Evolutionary conservation across 257 asterid species (phyloP).

Genomic region (Schizonepeta tenuifolia): DNA sequence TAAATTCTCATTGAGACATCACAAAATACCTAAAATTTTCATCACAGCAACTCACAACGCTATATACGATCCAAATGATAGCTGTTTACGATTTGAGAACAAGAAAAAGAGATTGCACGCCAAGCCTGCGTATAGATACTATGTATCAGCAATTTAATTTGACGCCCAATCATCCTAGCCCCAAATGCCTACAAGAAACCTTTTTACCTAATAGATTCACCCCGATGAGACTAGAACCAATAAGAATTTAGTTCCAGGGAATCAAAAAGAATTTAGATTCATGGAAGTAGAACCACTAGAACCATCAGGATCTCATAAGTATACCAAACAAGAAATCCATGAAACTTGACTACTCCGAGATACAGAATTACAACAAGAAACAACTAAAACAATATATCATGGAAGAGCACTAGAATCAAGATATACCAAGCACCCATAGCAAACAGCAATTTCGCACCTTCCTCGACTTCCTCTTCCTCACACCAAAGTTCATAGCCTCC

Average conservation of each 20-base stretch:
- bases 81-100: not conserved
- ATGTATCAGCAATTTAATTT: slow-evolving; percentile 7
- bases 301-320: not conserved
- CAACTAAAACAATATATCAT: not conserved
- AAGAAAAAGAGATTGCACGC: slow-evolving; percentile 11
- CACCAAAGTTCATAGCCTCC: slow-evolving; percentile 75
- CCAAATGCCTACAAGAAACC: not conserved
- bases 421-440: slow-evolving; percentile 1
- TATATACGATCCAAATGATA: not conserved
- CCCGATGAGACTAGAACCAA: too few relatives aligned
- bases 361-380: not conserved
- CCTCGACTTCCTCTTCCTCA: slow-evolving; percentile 65
- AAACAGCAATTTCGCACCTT: slow-evolving; percentile 50
- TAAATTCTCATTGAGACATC: not conserved
- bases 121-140: not conserved
- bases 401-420: slow-evolving; percentile 5
- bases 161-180: slow-evolving; percentile 8
- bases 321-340: too few relatives aligned
- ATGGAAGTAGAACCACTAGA: not conserved
- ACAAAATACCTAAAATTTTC: not conserved
- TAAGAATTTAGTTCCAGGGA: not conserved
- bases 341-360: not conserved
- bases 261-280: not conserved
- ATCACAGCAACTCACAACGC: slow-evolving; percentile 1
- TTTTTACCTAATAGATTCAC: not conserved